Conservation (phyloP, 2,329 filamentous ascomycete genomes). For the Ophiostoma ulmi region DNA sequence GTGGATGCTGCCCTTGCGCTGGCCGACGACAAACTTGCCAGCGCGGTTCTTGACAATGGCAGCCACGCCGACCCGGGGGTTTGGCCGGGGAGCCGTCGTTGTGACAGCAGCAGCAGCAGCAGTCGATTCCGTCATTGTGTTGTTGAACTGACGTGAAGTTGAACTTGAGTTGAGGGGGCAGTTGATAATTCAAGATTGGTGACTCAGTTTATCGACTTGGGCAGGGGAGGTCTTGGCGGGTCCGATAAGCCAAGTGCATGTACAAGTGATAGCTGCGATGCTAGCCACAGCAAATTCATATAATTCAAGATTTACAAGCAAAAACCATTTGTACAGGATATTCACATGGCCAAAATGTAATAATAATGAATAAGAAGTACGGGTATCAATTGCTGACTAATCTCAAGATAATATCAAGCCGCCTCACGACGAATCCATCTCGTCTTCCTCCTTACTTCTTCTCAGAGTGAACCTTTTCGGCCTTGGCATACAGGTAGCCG, state of each 20-base stretch:
- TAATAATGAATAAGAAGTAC: neutral
- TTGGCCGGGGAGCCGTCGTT: neutral
- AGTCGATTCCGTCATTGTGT: neutral
- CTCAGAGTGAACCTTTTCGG: too few relatives aligned
- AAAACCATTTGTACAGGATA: neutral
- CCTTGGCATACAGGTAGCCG: too few relatives aligned
- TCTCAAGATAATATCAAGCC: neutral
- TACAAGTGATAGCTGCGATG: neutral
- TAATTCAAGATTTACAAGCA: too few relatives aligned
- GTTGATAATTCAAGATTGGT: neutral
- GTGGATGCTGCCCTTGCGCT: slow-evolving; percentile 43
- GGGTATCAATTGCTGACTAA: neutral
- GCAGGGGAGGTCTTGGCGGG: neutral
- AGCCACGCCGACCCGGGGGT: slow-evolving; percentile 45
- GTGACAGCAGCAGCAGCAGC: neutral
- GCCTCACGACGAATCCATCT: too few relatives aligned
- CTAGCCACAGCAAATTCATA: too few relatives aligned
- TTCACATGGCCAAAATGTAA: neutral
- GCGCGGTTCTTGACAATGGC: slow-evolving; percentile 42
- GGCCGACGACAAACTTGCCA: slow-evolving; percentile 45
- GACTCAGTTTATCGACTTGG: neutral
- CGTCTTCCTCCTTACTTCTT: too few relatives aligned
- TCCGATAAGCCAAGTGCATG: neutral
- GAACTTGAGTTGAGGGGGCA: neutral
- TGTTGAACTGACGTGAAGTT: neutral